Evolutionary conservation across 768 basidiomycete species (phyloP).

Genomic region (Psilocybe azurescens): DNA sequence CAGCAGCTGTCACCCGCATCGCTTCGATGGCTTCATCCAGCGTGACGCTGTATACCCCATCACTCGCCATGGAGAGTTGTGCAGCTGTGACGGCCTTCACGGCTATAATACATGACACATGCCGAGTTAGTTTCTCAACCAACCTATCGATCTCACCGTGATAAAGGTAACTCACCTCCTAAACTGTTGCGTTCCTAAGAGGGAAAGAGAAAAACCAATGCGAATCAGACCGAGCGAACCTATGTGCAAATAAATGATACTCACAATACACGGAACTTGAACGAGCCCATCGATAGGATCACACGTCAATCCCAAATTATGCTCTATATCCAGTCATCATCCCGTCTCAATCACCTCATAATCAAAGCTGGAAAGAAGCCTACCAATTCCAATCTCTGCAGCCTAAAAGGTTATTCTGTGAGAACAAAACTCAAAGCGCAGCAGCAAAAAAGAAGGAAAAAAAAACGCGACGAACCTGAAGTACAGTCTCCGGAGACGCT

Average conservation of each 20-base stretch:
- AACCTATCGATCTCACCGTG: background rate
- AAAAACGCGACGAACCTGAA: constrained; percentile 55
- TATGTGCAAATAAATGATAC: constrained; percentile 26
- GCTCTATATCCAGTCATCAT: constrained; percentile 50
- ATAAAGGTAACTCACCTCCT: constrained; percentile 58
- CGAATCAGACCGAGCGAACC: no score
- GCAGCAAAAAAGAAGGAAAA: background rate
- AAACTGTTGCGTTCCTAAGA: constrained; percentile 82
- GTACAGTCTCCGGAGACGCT: constrained; percentile 83
- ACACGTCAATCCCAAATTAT: constrained; percentile 89
- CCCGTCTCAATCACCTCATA: constrained; percentile 5
- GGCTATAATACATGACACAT: constrained; percentile 45
- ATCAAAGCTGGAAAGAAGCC: constrained; percentile 12
- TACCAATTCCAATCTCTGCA: constrained; percentile 91
- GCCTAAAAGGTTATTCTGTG: constrained; percentile 45
- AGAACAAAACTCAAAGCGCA: background rate
- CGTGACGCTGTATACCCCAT: constrained; percentile 85
- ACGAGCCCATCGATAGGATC: constrained; percentile 94
- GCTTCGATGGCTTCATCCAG: constrained; percentile 96
- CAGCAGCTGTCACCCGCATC: constrained; percentile 90
- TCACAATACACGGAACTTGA: constrained; percentile 94
- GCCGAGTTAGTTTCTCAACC: no score
- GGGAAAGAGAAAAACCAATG: background rate
- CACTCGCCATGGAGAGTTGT: constrained; percentile 91
- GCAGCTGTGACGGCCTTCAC: constrained; percentile 95